Evolutionary conservation across 306 rosid species (phyloP).

Genomic region (Acacia confusa): DNA sequence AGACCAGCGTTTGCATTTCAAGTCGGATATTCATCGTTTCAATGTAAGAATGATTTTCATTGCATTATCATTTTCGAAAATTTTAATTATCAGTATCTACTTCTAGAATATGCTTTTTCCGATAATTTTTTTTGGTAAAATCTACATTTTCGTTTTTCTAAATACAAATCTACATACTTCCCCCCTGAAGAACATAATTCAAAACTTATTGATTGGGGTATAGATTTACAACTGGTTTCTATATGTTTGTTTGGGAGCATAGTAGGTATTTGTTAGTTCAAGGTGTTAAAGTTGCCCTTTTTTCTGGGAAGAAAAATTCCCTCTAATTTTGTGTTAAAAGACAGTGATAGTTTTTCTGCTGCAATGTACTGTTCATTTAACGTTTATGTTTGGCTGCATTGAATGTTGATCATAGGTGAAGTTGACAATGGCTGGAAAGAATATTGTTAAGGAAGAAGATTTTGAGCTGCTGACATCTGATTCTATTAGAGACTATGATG

Average conservation of each 20-base stretch:
- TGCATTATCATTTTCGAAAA: not conserved
- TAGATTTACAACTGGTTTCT: not conserved
- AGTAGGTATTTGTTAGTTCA: not conserved
- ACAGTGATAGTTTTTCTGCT: constrained; percentile 11
- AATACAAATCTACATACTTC: no score
- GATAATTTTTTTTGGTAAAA: not conserved
- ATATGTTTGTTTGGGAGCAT: constrained; percentile 16
- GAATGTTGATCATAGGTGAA: constrained; percentile 63
- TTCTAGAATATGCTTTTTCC: not conserved
- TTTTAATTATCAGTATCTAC: not conserved
- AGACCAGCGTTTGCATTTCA: constrained; percentile 95
- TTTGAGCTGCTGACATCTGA: constrained; percentile 84
- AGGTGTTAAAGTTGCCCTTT: not conserved
- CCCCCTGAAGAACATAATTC: not conserved
- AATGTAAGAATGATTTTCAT: constrained; percentile 46
- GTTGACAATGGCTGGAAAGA: constrained; percentile 84
- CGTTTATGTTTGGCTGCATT: constrained; percentile 5
- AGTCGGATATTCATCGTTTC: constrained; percentile 94
- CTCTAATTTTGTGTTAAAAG: not conserved
- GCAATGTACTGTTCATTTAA: not conserved
- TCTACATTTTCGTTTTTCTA: not conserved
- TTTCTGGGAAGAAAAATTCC: not conserved
- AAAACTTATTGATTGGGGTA: not conserved
- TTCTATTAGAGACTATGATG: constrained; percentile 77
- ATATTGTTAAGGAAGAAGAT: constrained; percentile 87